These are phyloP conservation scores for Gaeumannomyces sp. DNA, from an alignment of 2,329 filamentous ascomycete species.

Conservation along the genomic window DNA sequence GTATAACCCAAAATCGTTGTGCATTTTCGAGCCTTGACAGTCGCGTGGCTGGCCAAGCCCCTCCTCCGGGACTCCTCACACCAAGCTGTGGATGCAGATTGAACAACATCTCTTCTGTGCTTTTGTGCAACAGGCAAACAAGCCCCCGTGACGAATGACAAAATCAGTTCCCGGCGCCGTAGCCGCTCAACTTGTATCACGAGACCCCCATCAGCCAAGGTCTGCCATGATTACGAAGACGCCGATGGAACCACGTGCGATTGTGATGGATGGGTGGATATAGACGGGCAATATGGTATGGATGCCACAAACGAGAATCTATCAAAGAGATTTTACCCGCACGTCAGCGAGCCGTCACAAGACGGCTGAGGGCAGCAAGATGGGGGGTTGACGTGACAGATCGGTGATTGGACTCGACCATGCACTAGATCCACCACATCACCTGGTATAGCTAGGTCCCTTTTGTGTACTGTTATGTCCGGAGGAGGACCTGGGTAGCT, in stretches of 20 bases:
- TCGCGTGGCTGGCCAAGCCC: neutral
- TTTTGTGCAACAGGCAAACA: neutral
- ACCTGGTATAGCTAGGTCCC: neutral
- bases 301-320: neutral
- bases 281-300: neutral
- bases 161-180: neutral
- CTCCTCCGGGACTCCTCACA: too few relatives aligned
- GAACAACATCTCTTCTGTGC: too few relatives aligned
- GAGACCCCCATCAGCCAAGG: neutral
- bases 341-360: slow-evolving; percentile 18
- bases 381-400: neutral
- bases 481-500: too few relatives aligned
- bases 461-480: neutral
- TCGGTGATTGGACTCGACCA: neutral
- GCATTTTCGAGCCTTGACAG: too few relatives aligned
- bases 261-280: neutral
- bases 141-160: neutral
- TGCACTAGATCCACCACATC: neutral
- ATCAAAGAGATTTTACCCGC: slow-evolving; percentile 12
- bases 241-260: neutral
- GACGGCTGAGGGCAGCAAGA: slow-evolving; percentile 9
- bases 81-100: too few relatives aligned
- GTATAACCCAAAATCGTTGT: neutral
- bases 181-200: neutral
- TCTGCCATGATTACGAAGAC: neutral